These are phyloP conservation scores for Brasilioporus rufonigricans DNA, from an alignment of 768 basidiomycete species.

Conservation along the genomic window DNA sequence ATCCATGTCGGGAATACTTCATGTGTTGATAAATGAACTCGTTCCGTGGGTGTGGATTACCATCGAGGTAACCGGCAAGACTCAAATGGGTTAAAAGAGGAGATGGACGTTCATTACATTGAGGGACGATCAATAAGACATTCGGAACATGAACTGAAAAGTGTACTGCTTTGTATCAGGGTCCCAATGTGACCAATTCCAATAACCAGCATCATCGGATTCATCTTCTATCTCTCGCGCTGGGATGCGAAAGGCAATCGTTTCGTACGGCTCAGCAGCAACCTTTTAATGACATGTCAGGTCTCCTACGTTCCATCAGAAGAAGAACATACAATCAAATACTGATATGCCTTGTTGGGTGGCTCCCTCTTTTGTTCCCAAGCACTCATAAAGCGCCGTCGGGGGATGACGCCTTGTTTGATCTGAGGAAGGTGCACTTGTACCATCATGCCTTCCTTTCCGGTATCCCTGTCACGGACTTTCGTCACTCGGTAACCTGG, in stretches of 20 bases:
- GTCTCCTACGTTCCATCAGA: constrained; percentile 13
- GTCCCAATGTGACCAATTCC: constrained; percentile 99
- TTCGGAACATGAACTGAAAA: constrained; percentile 95
- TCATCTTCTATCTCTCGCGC: constrained; percentile 97
- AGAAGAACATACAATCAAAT: constrained; percentile 77
- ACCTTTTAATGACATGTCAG: constrained; percentile 55
- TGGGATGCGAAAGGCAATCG: constrained; percentile 98
- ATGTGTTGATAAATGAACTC: not conserved
- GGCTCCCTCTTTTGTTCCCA: constrained; percentile 97
- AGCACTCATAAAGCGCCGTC: constrained; percentile 92
- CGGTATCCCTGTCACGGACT: constrained; percentile 85
- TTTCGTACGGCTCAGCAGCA: constrained; percentile 99
- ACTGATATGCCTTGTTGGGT: constrained; percentile 96
- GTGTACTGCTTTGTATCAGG: constrained; percentile 98
- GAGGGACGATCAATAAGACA: constrained; percentile 35
- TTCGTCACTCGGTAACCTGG: constrained; percentile 97
- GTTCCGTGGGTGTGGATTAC: no score
- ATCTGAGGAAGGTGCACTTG: constrained; percentile 96
- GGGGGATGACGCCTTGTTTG: constrained; percentile 78
- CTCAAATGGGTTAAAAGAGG: not conserved
- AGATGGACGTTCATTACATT: constrained; percentile 2
- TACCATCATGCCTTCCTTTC: constrained; percentile 96
- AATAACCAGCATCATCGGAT: constrained; percentile 83
- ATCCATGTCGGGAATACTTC: constrained; percentile 3
- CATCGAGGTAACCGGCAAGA: not conserved